Conservation (phyloP, 192 early-diverging fungal genomes). For the Backusella tarrabulga region DNA sequence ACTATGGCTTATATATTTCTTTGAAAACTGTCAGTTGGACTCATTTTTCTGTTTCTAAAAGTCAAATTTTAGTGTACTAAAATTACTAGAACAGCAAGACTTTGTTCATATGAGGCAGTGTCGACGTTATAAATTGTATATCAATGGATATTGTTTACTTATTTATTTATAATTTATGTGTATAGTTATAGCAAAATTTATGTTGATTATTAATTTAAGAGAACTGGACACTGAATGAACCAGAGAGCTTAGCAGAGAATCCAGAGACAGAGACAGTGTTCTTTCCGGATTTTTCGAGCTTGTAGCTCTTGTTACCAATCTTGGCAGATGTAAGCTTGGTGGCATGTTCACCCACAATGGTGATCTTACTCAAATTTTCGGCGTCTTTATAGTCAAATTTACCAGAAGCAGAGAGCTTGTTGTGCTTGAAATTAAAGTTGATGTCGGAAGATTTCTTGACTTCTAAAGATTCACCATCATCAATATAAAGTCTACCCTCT, state of each 20-base stretch:
- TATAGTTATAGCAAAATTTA: not conserved
- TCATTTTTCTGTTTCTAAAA: no score
- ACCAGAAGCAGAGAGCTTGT: constrained; percentile 22
- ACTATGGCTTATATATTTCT: no score
- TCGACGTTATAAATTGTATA: no score
- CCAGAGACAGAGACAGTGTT: not conserved
- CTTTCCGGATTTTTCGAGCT: not conserved
- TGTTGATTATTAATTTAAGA: not conserved
- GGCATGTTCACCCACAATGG: constrained; percentile 6
- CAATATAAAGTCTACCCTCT: constrained; percentile 53
- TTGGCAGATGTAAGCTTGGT: not conserved
- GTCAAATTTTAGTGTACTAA: no score
- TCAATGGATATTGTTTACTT: no score
- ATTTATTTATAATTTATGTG: not conserved
- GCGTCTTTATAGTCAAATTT: constrained; percentile 18
- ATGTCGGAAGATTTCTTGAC: constrained; percentile 16
- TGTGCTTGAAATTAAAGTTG: constrained; percentile 12
- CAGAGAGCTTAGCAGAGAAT: not conserved
- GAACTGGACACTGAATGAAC: not conserved
- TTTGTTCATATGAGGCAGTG: no score
- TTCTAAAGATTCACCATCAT: constrained; percentile 59
- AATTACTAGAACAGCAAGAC: no score
- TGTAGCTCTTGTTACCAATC: not conserved
- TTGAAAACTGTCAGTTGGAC: no score
- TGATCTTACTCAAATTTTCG: constrained; percentile 8